Percentiles rank a stretch among this genome's conserved stretches.
Conservation (phyloP, 257 asterid genomes). For the Coffea eugenioides region DNA sequence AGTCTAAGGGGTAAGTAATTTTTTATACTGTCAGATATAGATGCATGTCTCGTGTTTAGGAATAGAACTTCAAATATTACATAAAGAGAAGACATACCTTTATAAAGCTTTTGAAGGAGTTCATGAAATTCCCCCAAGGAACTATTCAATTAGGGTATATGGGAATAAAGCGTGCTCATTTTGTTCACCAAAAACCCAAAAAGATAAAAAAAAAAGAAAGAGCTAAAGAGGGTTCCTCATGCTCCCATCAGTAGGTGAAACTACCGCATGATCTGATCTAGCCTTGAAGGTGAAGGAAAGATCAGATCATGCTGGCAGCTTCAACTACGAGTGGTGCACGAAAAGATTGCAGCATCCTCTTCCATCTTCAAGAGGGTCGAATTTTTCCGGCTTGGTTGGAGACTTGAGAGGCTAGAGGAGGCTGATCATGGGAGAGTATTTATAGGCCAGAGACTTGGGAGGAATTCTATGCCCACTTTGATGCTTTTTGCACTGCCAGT, state of each 20-base stretch:
- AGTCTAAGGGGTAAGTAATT: background rate
- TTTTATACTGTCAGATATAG: background rate
- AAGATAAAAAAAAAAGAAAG: background rate
- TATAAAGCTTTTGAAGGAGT: background rate
- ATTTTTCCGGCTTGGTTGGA: background rate
- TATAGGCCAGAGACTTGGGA: background rate
- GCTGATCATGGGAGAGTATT: background rate
- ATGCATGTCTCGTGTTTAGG: background rate
- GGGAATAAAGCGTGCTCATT: background rate
- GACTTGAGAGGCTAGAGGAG: background rate
- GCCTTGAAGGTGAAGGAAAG: background rate
- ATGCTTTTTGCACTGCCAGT: background rate
- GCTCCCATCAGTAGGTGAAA: slow-evolving; percentile 8
- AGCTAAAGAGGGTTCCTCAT: background rate
- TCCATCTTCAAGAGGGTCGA: background rate
- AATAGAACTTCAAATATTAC: background rate
- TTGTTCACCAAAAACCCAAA: background rate
- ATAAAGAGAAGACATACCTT: background rate
- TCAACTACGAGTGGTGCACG: slow-evolving; percentile 51
- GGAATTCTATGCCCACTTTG: background rate
- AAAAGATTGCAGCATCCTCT: background rate
- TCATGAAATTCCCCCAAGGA: background rate
- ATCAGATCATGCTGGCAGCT: slow-evolving; percentile 73
- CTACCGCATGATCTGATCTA: slow-evolving; percentile 14
- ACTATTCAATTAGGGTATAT: background rate